These are phyloP conservation scores for Aspergillus melleus DNA, from an alignment of 2,329 filamentous ascomycete genomes.

Conservation along the genomic window DNA sequence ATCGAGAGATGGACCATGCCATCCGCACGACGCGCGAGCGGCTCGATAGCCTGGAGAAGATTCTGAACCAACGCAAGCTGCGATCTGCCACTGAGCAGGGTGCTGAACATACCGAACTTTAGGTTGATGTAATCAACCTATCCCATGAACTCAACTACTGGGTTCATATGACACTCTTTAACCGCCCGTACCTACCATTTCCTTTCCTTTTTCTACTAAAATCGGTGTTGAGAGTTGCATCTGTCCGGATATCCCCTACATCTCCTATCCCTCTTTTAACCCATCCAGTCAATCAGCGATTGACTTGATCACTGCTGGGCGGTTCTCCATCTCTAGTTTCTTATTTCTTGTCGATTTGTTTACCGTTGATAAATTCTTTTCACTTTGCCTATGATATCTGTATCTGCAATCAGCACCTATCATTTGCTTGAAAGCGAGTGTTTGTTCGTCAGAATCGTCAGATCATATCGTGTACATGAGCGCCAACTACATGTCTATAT, in stretches of 20 bases:
- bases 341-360: not conserved
- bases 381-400: not conserved
- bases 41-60: slow-evolving; percentile 71
- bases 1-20: slow-evolving; percentile 74
- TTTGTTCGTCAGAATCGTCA: not conserved
- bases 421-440: not conserved
- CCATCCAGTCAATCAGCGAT: not conserved
- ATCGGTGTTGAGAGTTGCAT: not conserved
- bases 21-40: slow-evolving; percentile 86
- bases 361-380: not conserved
- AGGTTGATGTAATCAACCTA: not conserved
- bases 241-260: not conserved
- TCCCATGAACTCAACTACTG: not conserved
- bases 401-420: not conserved
- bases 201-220: not conserved
- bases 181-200: not conserved
- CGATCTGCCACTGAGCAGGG: slow-evolving; percentile 19
- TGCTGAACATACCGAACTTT: slow-evolving; percentile 26
- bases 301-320: not conserved
- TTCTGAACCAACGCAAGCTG: slow-evolving; percentile 61
- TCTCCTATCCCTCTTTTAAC: not conserved
- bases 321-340: not conserved
- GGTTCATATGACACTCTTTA: not conserved
- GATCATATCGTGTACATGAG: slow-evolving; percentile 14
- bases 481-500: slow-evolving; percentile 15